Base-by-base conservation (phyloP, 805 yeast species). In the Yamadazyma phyllophila region DNA sequence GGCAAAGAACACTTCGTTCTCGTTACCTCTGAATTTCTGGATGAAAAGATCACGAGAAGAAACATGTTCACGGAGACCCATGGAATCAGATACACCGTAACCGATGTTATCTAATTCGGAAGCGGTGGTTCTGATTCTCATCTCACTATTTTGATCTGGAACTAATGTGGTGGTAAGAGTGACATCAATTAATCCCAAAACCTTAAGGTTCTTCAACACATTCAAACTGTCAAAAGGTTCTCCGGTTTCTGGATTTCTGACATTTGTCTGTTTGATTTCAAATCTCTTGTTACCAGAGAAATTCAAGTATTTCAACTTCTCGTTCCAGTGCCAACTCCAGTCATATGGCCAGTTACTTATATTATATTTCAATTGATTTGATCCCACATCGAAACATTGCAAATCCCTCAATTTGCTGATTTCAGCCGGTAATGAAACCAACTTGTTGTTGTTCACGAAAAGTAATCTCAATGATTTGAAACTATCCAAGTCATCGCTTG, bases 291-390 rank as follows among this genome's bases (percentile, higher is more conserved):
- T 94, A 32, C 97, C 97, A 0, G 97, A 89, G 46, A 94, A 83
- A 62, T 92, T 94, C 60, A 94, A 76, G 57, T 85, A 90, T 54
- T 75, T 81, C 63, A 94, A 71, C 35, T 81, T 80, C 44, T 77
- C 71, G 60, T 94, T 94, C 71, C 82, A 83, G 56, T 85, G 83
- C 99, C 99, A 94, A 65, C 89, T 94, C 97, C 98, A 94, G 62
- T 94, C 99, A 60, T 88, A 92, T 12, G 94, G 95, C 78, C 90
- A 88, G 63, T 94, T 94, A 2, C 94, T 85, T 45, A 92, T 89
- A 57, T 94, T 94, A 65, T 94, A 94, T 58, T 90, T 87, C 65
- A 94, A 71, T 49, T 83, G 84, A 62, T 94, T 94, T 2, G 95
- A 87, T 3, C 97, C 96, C 13, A 88, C 94, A 67, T 94, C 99